Percentiles rank a stretch among this genome's conserved stretches.
Conservation (phyloP, 1,284 basidiomycete species). For the Microstroma glucosiphilum region DNA sequence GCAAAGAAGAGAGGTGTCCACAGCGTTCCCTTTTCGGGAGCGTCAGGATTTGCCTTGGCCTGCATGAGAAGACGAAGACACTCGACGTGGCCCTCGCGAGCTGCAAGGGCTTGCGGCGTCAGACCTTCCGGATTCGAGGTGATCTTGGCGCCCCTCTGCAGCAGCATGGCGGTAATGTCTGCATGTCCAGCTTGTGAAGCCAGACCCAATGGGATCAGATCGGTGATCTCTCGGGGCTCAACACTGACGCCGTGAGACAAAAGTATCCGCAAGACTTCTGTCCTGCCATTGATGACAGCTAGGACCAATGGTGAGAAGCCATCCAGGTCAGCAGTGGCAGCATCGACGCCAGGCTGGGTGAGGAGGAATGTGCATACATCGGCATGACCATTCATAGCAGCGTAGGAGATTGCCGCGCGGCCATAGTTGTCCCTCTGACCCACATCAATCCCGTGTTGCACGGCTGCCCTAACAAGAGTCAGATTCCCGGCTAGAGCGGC, state of each 20-base stretch:
- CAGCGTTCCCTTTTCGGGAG: constrained; percentile 85
- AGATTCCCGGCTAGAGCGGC: constrained; percentile 77
- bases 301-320: constrained; percentile 90
- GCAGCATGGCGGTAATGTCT: constrained; percentile 71
- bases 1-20: constrained; percentile 98
- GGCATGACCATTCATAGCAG: constrained; percentile 83
- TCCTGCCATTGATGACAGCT: constrained; percentile 78
- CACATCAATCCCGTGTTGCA: constrained; percentile 65
- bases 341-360: constrained; percentile 66
- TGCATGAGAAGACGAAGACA: constrained; percentile 73
- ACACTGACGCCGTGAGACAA: constrained; percentile 38
- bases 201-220: constrained; percentile 80
- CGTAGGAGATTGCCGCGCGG: constrained; percentile 88
- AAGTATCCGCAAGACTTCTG: constrained; percentile 60
- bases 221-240: constrained; percentile 50
- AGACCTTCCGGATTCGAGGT: constrained; percentile 87
- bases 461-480: constrained; percentile 74
- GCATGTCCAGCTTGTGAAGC: constrained; percentile 85
- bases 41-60: constrained; percentile 55
- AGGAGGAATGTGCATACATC: constrained; percentile 71
- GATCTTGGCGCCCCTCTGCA: constrained; percentile 70
- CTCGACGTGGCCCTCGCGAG: constrained; percentile 82
- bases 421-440: constrained; percentile 79
- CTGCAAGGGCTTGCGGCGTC: constrained; percentile 94
- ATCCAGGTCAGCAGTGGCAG: constrained; percentile 62